Base-by-base conservation (phyloP, 1,139 yeast species). In the Geotrichum reessii region DNA sequence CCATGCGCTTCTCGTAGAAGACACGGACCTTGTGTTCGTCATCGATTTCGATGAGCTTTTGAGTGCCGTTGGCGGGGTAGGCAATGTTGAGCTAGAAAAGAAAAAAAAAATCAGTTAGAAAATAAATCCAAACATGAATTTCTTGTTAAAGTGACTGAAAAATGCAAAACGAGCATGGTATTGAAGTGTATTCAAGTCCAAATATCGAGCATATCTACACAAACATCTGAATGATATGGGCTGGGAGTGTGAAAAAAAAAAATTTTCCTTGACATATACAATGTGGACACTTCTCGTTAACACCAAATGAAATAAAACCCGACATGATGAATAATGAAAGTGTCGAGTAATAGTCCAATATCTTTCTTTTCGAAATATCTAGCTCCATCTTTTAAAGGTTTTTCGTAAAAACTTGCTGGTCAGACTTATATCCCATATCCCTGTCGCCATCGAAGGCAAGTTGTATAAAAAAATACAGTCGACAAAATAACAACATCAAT, bases 1-100 rank as follows among this genome's bases (percentile, higher is more conserved):
- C 99, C 87, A 93, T 90, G 81, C 98, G 92, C 87, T 93, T 93
- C 80, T 93, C 99, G 89, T 91, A 92, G 84, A 93, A 92, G 78
- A 85, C 91, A 80, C 97, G 95, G 79, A 93, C 85, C 78, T 95
- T 93, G 87, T 92, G 98, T 81, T 95, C 99, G 78, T 95, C 99
- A 77, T 93, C 99, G 76, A 93, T 88, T 69, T 93, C 98, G 79
- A 92, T 82, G 81, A 89, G 81, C 84, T 93, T 93, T 82, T 93
- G 98, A 74, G 99, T 88, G 86, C 99, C 99, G 89, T 93, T 93
- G 81, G 97, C 95, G 83, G 99, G 99, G 86, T 87, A 95, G 78
- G 99, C 89, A 83, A 93, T 92, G 87, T 93, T 93, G 82, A 93
- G 91, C 97, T 61, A 56, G 24, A 40, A 42, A 37, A 52, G 33